Percentiles rank a stretch among this genome's conserved stretches.
phyloP scores from a whole-genome alignment of 352 stramenopile species.

The Salisapilia sapeloensis region DNA sequence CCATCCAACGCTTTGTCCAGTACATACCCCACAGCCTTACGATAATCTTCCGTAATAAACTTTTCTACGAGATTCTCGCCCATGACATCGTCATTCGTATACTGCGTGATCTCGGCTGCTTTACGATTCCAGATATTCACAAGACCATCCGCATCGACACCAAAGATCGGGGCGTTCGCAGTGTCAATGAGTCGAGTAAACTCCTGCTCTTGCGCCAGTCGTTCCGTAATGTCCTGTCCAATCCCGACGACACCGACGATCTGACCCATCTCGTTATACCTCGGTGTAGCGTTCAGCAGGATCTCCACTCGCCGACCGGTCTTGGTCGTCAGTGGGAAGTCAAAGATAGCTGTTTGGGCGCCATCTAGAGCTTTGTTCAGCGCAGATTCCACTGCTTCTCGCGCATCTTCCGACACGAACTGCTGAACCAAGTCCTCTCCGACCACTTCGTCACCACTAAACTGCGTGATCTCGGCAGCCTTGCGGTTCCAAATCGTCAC shows the following conservation, averaged over 20 bases:
- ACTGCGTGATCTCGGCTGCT: constrained; percentile 30
- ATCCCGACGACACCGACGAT: constrained; percentile 69
- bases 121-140: constrained; percentile 40
- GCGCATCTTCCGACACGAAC: constrained; percentile 41
- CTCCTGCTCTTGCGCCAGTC: constrained; percentile 36
- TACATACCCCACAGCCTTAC: constrained; percentile 10
- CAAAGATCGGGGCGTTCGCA: constrained; percentile 39
- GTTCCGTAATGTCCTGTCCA: constrained; percentile 47
- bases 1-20: constrained; percentile 17
- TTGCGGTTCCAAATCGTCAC: constrained; percentile 30
- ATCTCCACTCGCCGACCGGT: constrained; percentile 30
- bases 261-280: constrained; percentile 43
- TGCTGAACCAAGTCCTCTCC: constrained; percentile 27
- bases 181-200: constrained; percentile 32
- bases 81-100: constrained; percentile 16
- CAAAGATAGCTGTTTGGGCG: constrained; percentile 56
- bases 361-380: constrained; percentile 40
- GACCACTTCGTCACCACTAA: constrained; percentile 20
- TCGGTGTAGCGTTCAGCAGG: constrained; percentile 50
- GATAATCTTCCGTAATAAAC: constrained; percentile 38
- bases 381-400: constrained; percentile 22
- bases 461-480: constrained; percentile 23
- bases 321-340: constrained; percentile 36
- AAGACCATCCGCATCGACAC: constrained; percentile 32
- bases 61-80: constrained; percentile 17